Evolutionary conservation across 148 eudicot genomes (phyloP).

Genomic region (Fagopyrum homotropicum): DNA sequence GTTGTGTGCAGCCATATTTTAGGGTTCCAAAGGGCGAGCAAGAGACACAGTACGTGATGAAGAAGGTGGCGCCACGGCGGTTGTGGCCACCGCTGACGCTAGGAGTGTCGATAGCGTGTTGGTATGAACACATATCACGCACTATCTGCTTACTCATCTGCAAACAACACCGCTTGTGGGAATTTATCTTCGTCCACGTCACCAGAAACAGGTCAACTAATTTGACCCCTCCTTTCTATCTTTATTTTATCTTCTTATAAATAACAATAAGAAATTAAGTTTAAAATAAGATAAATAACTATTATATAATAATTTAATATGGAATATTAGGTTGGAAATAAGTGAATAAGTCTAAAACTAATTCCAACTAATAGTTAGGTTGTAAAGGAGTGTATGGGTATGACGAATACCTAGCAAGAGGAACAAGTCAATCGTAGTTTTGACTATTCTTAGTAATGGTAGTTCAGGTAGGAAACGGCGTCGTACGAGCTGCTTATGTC

Average conservation of each 20-base stretch:
- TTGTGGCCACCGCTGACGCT: slow-evolving; percentile 77
- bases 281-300: background rate
- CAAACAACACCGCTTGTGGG: slow-evolving; percentile 76
- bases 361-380: background rate
- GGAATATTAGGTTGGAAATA: background rate
- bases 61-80: slow-evolving; percentile 67
- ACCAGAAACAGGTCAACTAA: slow-evolving; percentile 65
- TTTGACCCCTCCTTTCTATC: background rate
- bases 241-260: background rate
- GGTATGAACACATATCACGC: slow-evolving; percentile 91
- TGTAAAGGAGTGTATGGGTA: background rate
- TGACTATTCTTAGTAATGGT: background rate
- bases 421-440: slow-evolving; percentile 10
- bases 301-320: background rate
- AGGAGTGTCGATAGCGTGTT: slow-evolving; percentile 76
- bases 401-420: background rate
- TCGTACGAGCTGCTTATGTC: slow-evolving; percentile 1
- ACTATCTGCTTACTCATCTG: slow-evolving; percentile 64
- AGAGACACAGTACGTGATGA: slow-evolving; percentile 68
- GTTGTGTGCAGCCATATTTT: slow-evolving; percentile 65
- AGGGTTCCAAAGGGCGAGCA: slow-evolving; percentile 75
- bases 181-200: slow-evolving; percentile 64
- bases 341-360: background rate
- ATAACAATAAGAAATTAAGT: background rate
- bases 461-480: slow-evolving; percentile 2